Evolutionary conservation across 768 basidiomycete genomes (phyloP), one percentile per base, ranked within the genome.

Genomic region (Hygrophorus pudorinus): DNA sequence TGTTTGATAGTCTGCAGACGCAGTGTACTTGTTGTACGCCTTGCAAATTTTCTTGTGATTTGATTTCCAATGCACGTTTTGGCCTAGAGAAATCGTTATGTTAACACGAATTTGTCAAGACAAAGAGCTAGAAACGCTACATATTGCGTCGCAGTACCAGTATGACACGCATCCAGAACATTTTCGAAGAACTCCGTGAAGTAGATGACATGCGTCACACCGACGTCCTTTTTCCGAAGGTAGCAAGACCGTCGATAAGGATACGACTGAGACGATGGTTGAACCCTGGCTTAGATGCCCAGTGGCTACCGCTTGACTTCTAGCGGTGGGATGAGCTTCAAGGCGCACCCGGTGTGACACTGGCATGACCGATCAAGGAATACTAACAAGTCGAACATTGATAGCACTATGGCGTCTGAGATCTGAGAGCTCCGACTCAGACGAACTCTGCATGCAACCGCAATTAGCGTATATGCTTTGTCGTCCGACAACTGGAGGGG

Each of bases 21-120:
- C 61, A 6, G 59, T 61, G 50, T 70, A 84, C 6, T 55, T 49
- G 47, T 70, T 69, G 48, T 75, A 66, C 3, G 46, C 50, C 54
- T 75, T 83, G 74, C 86, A 90, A n/a, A 86, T 66, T 28, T 68
- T 72, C 48, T 68, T 77, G 56, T 90, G 86, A 54, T 75, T 70
- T 0, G 64, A 52, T 31, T 69, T 70, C 86, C 86, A 89, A 43
- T 86, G 77, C 28, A 56, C 38, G n/a, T 46, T 62, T 56, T 90
- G 86, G 61, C 85, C 85, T 88, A 56, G 10, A 24, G 24, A 51
- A 17, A 36, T 12, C 7, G 12, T 33, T 46, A 38, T 27, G 34
- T 39, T 38, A 44, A 18, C 10, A 37, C 24, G 13, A 29, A 24
- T 28, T 9, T 17, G 9, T 9, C 7, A 32, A 28, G 16, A 30